Conservation (phyloP, 2,329 filamentous ascomycete species). For the Fusarium sp. region DNA sequence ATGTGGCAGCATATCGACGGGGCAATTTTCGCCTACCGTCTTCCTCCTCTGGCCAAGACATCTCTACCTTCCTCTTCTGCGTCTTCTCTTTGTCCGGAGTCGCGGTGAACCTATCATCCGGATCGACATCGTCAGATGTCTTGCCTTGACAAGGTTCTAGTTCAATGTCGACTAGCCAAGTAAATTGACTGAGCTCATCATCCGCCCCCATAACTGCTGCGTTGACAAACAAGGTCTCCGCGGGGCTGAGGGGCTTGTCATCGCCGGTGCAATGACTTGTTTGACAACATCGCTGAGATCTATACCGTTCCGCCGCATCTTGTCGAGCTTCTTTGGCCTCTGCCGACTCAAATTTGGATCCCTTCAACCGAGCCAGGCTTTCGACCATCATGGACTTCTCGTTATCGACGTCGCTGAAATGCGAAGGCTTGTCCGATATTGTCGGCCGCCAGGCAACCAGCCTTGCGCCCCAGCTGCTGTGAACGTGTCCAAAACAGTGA, state of each 20-base stretch:
- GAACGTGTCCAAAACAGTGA: slow-evolving; percentile 54
- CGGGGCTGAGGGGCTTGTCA: background rate
- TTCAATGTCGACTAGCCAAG: slow-evolving; percentile 31
- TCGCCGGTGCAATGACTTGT: slow-evolving; percentile 11
- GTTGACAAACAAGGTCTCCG: slow-evolving; percentile 34
- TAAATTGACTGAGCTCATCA: background rate
- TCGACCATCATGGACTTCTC: slow-evolving; percentile 53
- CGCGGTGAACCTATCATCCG: too few species aligned
- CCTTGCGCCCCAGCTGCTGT: slow-evolving; percentile 53
- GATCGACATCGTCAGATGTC: too few species aligned
- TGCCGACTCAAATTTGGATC: background rate
- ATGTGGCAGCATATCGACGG: too few species aligned
- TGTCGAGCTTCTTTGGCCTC: background rate
- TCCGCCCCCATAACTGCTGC: slow-evolving; percentile 22
- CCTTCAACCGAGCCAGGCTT: slow-evolving; percentile 40
- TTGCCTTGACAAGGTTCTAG: background rate
- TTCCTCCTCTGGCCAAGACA: too few species aligned
- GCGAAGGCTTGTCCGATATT: slow-evolving; percentile 48
- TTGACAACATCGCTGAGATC: slow-evolving; percentile 5
- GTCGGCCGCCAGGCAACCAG: slow-evolving; percentile 59
- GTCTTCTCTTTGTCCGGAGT: too few species aligned
- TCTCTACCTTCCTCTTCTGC: too few species aligned
- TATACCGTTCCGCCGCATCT: background rate
- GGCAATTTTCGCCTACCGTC: too few species aligned
- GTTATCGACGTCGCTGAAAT: slow-evolving; percentile 63